Percentiles rank a stretch among this genome's conserved stretches.
These are phyloP conservation scores for Ceratobasidium sp. DNA, from an alignment of 1,284 basidiomycete genomes.

Conservation along the genomic window DNA sequence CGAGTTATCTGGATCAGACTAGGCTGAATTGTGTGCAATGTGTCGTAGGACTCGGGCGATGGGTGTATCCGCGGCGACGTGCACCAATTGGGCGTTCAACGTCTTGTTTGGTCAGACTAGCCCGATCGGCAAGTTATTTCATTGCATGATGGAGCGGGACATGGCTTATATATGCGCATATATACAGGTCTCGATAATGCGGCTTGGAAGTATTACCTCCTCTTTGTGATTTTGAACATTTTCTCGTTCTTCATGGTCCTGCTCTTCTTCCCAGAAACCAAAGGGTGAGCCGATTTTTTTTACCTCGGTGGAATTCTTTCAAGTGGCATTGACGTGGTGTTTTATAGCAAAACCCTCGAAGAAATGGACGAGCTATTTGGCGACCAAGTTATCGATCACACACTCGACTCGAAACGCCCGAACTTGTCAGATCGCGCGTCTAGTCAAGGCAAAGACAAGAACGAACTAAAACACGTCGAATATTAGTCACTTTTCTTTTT, in stretches of 20 bases:
- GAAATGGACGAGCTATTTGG: slow-evolving; percentile 33
- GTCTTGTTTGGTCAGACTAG: slow-evolving; percentile 34
- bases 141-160: not conserved
- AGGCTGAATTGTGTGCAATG: not conserved
- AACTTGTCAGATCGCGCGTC: not conserved
- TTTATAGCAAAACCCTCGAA: slow-evolving; percentile 12
- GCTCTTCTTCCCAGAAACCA: slow-evolving; percentile 34
- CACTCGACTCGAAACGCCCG: not conserved
- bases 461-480: slow-evolving; percentile 9
- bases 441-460: not conserved
- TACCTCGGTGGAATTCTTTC: not conserved
- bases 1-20: not conserved
- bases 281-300: slow-evolving; percentile 6
- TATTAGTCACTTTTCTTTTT: not conserved
- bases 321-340: not conserved
- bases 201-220: slow-evolving; percentile 27
- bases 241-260: slow-evolving; percentile 32
- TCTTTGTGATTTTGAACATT: slow-evolving; percentile 29
- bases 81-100: slow-evolving; percentile 31
- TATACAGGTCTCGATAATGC: slow-evolving; percentile 19
- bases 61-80: slow-evolving; percentile 28
- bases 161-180: not conserved
- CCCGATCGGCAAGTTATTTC: slow-evolving; percentile 11
- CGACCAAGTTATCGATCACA: slow-evolving; percentile 26
- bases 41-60: slow-evolving; percentile 14